phyloP scores from a whole-genome alignment of 306 rosid genomes.

The Leucaena leucocephala region DNA sequence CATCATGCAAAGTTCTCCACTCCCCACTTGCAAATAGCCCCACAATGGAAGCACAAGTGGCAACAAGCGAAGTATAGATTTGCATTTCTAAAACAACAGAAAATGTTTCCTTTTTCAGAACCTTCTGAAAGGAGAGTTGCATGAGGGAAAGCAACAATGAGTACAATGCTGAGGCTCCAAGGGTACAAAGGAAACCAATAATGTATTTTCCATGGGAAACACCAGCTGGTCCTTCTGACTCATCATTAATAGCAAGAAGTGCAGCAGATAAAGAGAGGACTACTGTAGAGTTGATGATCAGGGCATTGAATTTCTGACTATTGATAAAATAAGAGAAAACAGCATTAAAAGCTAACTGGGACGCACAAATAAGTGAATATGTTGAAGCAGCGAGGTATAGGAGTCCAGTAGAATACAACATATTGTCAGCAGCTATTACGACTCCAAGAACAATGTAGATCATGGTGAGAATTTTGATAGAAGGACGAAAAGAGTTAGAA shows the following conservation, averaged over 20 bases:
- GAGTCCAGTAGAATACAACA: conserved; percentile 82
- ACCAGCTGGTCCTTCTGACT: conserved; percentile 51
- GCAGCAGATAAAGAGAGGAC: conserved; percentile 71
- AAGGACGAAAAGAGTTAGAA: conserved; percentile 45
- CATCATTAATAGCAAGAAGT: conserved; percentile 80
- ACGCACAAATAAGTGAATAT: conserved; percentile 80
- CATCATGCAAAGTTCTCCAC: conserved; percentile 71
- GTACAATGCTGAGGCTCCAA: conserved; percentile 84
- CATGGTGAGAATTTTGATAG: conserved; percentile 42
- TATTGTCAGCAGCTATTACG: conserved; percentile 70
- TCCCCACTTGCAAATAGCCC: conserved; percentile 90
- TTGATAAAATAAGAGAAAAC: conserved; percentile 85
- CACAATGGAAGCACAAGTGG: conserved; percentile 59
- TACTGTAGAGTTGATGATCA: conserved; percentile 71
- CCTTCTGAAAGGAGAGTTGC: conserved; percentile 82
- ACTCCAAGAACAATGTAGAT: conserved; percentile 69
- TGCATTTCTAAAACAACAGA: conserved; percentile 91
- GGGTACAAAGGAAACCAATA: conserved; percentile 71
- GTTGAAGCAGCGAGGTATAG: conserved; percentile 91
- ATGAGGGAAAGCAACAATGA: conserved; percentile 84
- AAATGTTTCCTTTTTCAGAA: conserved; percentile 78
- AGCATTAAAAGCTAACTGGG: conserved; percentile 87
- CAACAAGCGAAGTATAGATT: conserved; percentile 77
- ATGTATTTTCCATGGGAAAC: conserved; percentile 48
- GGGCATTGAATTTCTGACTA: conserved; percentile 75